Evolutionary conservation across 257 asterid species (phyloP), one percentile per base, ranked within the genome.

Genomic region (Avicennia marina): DNA sequence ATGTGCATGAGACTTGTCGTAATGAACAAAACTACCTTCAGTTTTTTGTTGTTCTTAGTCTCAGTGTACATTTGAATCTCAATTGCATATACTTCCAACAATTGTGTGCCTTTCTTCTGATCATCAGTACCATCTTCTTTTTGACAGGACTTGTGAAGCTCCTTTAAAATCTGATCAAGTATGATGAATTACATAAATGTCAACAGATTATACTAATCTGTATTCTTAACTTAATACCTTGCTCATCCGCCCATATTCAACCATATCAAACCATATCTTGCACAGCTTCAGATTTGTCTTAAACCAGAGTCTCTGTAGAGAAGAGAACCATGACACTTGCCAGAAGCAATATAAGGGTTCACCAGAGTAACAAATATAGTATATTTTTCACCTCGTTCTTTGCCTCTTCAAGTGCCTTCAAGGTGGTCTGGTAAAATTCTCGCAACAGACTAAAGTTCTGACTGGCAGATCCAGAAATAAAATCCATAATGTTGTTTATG

Each of bases 31-130:
- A 57, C 51, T 43, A 89, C 98, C 98, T 93, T 93, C 69, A 93
- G 81, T 66, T 89, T 88, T 67, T 89, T 93, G 83, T 93, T 93
- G 82, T 93, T 88, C 71, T 93, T 93, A 39, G 97, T 93, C 80
- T 88, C 95, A 0, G 97, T 93, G 74, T 89, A 86, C 95, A 93
- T 89, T 75, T 93, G 98, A 69, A 93, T 89, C 82, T 93, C 98
- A 74, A 93, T 78, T 49, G 98, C 98, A 75, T 93, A 93, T 17
- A 93, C 97, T 83, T 93, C 98, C 82, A 93, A 60, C 68, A 93
- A 53, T 36, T 88, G 98, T 40, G 98, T 93, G 41, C 98, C 98
- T 70, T 93, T 93, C 86, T 89, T 93, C 81, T 88, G 97, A 75
- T 93, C 98, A 77, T 86, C 98, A 11, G 89, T 76, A 44, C 98